Conservation (phyloP, 257 asterid genomes). For the Solanum neorickii region DNA sequence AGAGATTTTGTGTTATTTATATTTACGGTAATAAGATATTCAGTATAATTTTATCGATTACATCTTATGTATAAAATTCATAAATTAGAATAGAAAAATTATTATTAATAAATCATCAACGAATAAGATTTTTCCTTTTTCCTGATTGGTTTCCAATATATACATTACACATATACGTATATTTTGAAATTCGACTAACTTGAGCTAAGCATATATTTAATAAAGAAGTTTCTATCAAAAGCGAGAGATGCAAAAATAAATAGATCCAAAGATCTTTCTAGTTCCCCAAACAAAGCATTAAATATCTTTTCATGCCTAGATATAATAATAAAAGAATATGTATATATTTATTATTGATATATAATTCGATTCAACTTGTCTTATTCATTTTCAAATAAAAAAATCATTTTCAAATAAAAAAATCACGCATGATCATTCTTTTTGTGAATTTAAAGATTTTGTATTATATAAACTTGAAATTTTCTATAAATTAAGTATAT, state of each 20-base stretch:
- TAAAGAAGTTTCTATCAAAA: background rate
- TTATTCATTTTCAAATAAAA: background rate
- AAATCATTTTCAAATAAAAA: background rate
- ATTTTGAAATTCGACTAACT: background rate
- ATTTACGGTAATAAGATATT: too few species aligned
- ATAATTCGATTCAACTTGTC: background rate
- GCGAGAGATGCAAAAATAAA: background rate
- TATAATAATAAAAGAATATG: too few species aligned
- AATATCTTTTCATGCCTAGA: background rate
- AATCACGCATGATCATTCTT: background rate
- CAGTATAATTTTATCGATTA: background rate
- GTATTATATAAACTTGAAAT: background rate
- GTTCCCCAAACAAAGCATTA: background rate
- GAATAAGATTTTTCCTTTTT: background rate
- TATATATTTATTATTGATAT: too few species aligned
- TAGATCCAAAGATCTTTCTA: background rate
- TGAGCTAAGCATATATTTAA: background rate
- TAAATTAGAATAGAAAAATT: background rate
- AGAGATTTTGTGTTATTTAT: background rate
- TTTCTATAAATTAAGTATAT: background rate
- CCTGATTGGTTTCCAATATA: background rate
- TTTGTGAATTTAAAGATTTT: background rate
- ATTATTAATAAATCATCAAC: fast-evolving
- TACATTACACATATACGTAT: fast-evolving
- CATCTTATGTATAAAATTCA: fast-evolving